Percentiles rank a stretch among this genome's conserved stretches.
Evolutionary conservation across 2,329 filamentous ascomycete genomes (phyloP).

Genomic region (Akanthomyces lecanii): DNA sequence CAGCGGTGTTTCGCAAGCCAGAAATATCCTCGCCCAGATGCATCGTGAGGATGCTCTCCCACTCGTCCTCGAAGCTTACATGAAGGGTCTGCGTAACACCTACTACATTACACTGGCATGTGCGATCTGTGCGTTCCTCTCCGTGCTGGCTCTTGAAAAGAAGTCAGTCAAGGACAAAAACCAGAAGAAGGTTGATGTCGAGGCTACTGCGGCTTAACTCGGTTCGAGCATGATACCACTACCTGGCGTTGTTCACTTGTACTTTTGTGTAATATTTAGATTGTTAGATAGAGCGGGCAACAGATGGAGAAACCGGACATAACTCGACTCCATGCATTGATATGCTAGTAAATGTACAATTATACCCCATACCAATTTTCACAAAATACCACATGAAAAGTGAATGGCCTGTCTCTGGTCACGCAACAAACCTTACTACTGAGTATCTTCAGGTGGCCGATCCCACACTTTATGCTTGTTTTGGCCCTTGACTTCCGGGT

Average conservation of each 20-base stretch:
- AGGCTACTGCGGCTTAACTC: conserved; percentile 22
- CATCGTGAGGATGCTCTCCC: conserved; percentile 38
- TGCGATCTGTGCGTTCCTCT: conserved; percentile 42
- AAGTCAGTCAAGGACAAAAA: conserved; percentile 48
- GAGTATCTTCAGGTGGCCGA: conserved; percentile 38
- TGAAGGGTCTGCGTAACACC: conserved; percentile 44
- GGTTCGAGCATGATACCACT: not conserved
- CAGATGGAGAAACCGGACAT: not conserved
- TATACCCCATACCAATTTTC: not conserved
- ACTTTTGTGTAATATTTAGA: not conserved
- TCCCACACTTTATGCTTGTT: conserved; percentile 30
- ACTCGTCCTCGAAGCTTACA: conserved; percentile 45
- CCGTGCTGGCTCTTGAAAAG: conserved; percentile 44
- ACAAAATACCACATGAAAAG: not conserved
- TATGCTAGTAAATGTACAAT: not conserved
- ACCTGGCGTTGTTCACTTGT: not conserved
- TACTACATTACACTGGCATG: conserved; percentile 50
- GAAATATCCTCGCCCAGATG: conserved; percentile 39
- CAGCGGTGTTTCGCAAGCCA: conserved; percentile 49
- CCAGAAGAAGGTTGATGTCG: conserved; percentile 25
- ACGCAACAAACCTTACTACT: conserved; percentile 22
- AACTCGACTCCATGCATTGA: not conserved
- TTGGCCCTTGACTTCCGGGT: conserved; percentile 21
- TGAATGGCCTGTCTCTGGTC: not conserved
- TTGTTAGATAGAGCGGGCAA: not conserved